phyloP scores from a whole-genome alignment of 805 yeast species.

The Yarrowia keelungensis region DNA sequence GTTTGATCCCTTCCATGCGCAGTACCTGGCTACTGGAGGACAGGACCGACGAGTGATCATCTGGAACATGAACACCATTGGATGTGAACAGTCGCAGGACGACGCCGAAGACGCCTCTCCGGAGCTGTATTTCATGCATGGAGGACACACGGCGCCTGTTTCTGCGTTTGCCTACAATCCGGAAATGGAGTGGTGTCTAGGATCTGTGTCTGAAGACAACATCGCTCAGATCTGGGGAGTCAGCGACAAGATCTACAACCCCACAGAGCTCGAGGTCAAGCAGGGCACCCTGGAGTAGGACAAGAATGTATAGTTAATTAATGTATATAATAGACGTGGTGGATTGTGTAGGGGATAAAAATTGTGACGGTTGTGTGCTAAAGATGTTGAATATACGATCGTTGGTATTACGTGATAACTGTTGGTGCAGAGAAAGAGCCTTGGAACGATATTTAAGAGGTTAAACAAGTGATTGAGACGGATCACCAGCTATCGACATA shows the following conservation, averaged over 20 bases:
- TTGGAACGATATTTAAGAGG: no score
- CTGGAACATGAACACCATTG: slow-evolving; percentile 74
- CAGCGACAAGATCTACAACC: slow-evolving; percentile 18
- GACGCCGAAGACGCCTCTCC: slow-evolving; percentile 73
- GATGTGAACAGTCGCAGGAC: slow-evolving; percentile 60
- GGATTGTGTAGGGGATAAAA: no score
- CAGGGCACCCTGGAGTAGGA: slow-evolving; percentile 7
- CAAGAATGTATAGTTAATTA: neutral
- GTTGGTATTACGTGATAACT: no score
- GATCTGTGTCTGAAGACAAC: slow-evolving; percentile 77
- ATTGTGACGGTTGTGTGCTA: no score
- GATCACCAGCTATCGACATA: no score
- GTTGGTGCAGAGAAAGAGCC: no score
- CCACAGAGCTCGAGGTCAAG: slow-evolving; percentile 9
- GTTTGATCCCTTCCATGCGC: slow-evolving; percentile 60
- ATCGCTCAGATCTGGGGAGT: slow-evolving; percentile 71
- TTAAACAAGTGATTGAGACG: no score
- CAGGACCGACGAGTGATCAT: slow-evolving; percentile 73
- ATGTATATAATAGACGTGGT: neutral
- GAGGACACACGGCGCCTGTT: slow-evolving; percentile 82
- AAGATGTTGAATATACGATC: no score
- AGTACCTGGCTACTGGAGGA: slow-evolving; percentile 62
- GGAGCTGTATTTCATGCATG: slow-evolving; percentile 78
- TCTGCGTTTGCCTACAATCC: slow-evolving; percentile 75
- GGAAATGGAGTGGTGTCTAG: slow-evolving; percentile 60